Evolutionary conservation across 306 rosid species (phyloP).

Genomic region (Ammopiptanthus mongolicus): DNA sequence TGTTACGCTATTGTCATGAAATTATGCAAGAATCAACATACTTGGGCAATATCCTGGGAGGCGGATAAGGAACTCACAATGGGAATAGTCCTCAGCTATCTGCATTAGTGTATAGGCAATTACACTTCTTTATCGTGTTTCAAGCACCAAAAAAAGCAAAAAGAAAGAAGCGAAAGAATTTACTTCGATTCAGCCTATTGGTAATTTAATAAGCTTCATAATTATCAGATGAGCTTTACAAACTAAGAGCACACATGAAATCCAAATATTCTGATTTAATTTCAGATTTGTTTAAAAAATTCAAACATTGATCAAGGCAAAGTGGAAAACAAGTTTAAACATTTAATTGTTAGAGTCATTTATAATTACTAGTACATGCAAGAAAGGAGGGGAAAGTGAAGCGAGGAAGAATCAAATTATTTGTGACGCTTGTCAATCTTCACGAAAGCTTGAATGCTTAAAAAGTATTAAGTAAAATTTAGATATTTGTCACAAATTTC

Average conservation of each 20-base stretch:
- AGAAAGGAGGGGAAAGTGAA: background rate
- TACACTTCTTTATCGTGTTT: conserved; percentile 14
- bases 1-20: background rate
- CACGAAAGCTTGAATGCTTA: background rate
- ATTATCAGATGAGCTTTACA: background rate
- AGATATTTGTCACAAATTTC: background rate
- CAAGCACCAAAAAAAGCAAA: conserved; percentile 1
- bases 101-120: conserved; percentile 26
- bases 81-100: conserved; percentile 98
- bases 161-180: background rate
- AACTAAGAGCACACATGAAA: background rate
- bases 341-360: background rate
- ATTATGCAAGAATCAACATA: conserved; percentile 29
- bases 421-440: background rate
- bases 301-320: background rate
- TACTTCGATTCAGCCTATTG: background rate
- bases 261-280: background rate
- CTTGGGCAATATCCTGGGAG: conserved; percentile 99
- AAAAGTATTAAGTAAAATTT: background rate
- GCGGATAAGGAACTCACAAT: conserved; percentile 90
- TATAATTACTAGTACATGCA: background rate
- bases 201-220: conserved; percentile 5
- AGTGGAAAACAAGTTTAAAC: background rate
- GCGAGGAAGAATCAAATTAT: background rate
- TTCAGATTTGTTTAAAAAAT: background rate